Conservation (phyloP, 257 asterid genomes). For the Solanum chiquidenum region DNA sequence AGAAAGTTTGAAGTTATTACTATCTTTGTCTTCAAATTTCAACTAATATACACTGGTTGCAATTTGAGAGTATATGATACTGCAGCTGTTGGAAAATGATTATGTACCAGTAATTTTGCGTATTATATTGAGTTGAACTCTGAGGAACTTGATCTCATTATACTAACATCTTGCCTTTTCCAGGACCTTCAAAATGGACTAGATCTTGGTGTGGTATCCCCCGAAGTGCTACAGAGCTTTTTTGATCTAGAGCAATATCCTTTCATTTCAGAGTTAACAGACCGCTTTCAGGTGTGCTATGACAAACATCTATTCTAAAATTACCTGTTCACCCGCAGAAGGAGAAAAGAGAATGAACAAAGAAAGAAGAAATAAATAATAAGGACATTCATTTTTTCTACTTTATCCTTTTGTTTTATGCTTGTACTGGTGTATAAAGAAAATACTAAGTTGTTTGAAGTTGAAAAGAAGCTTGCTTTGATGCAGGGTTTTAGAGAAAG, state of each 20-base stretch:
- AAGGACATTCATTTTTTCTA: neutral
- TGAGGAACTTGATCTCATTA: neutral
- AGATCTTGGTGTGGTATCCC: slow-evolving; percentile 92
- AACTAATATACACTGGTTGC: neutral
- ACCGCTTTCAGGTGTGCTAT: slow-evolving; percentile 63
- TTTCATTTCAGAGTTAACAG: slow-evolving; percentile 50
- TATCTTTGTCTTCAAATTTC: neutral
- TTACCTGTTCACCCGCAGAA: neutral
- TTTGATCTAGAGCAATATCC: slow-evolving; percentile 88
- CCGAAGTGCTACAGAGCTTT: slow-evolving; percentile 86
- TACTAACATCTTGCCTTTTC: neutral
- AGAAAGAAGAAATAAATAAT: neutral
- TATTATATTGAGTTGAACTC: neutral
- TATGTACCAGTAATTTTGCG: neutral
- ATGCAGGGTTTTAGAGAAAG: slow-evolving; percentile 93
- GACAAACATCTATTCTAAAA: neutral
- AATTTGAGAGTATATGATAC: neutral
- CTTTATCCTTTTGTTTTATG: neutral
- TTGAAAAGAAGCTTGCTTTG: slow-evolving; percentile 1
- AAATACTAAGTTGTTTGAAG: neutral
- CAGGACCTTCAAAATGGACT: slow-evolving; percentile 95
- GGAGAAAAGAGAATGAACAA: neutral
- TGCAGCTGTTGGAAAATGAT: neutral
- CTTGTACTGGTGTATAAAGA: neutral
- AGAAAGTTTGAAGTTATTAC: neutral